phyloP scores from a whole-genome alignment of 1,284 basidiomycete species.

The Ustilago loliicola region DNA sequence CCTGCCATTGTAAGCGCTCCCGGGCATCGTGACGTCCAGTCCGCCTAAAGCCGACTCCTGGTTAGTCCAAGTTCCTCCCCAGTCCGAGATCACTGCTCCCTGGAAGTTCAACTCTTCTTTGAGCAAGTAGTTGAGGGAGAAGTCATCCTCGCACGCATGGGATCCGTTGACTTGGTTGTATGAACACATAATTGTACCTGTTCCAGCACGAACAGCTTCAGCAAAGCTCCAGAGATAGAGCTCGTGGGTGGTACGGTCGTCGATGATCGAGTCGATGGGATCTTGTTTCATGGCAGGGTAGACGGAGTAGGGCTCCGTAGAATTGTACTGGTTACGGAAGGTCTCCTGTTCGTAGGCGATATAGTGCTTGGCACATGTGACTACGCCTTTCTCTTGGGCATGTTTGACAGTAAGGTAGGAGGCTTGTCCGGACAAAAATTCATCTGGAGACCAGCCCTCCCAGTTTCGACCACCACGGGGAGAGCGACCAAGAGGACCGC shows the following conservation, averaged over 20 bases:
- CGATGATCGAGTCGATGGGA: conserved; percentile 77
- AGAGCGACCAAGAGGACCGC: conserved; percentile 73
- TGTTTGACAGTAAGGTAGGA: conserved; percentile 54
- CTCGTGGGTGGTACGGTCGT: conserved; percentile 80
- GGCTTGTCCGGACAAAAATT: conserved; percentile 52
- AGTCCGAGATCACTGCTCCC: conserved; percentile 75
- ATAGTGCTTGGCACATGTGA: conserved; percentile 71
- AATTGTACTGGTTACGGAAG: conserved; percentile 45
- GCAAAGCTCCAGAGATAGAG: conserved; percentile 72
- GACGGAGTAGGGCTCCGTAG: conserved; percentile 30
- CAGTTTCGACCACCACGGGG: conserved; percentile 82
- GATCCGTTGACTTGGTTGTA: conserved; percentile 77
- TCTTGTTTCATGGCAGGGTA: conserved; percentile 48
- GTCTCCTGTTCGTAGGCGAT: conserved; percentile 65
- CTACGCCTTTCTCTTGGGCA: conserved; percentile 53
- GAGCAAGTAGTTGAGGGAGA: conserved; percentile 77
- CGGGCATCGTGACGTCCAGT: conserved; percentile 75
- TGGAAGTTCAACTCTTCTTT: conserved; percentile 83
- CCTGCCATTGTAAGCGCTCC: conserved; percentile 38
- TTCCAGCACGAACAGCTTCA: conserved; percentile 72
- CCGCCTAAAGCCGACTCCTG: conserved; percentile 75
- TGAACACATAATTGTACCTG: conserved; percentile 70
- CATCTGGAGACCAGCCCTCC: conserved; percentile 74
- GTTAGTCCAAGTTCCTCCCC: conserved; percentile 54
- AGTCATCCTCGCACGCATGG: conserved; percentile 78